Evolutionary conservation across 768 basidiomycete species (phyloP), one percentile per base, ranked within the genome.

Genomic region (Hericium coralloides): DNA sequence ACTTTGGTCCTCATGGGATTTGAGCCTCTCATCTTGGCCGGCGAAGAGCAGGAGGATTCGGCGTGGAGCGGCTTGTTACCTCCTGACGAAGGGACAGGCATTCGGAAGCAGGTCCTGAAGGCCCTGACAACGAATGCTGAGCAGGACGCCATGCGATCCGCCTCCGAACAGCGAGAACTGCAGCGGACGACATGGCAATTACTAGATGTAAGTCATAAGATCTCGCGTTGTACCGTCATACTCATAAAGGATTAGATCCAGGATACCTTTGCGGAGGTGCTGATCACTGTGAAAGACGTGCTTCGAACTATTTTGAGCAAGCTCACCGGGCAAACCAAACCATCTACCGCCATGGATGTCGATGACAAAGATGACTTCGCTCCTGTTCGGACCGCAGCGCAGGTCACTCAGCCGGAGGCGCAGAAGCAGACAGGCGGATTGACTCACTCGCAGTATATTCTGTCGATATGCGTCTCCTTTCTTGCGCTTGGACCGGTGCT

Each of bases 181-280:
- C 79, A 87, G 51, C 72, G 74, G 26, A 66, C 78, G 8, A 67
- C 92, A 23, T 92, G 91, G 82, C 81, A 81, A 58, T 81, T 79
- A 58, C 64, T 74, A 47, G 88, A 91, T 62, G 92, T 92, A 61
- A 65, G 81, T 74, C 38, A 31, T 18, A 47, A 22, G 53, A 12
- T 15, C 26, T 39, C 43, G 37, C 41, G 26, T 38, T 20, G 1
- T 10, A 18, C 38, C 18, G 55, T 4, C 56, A 52, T n/a, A 38
- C 18, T 55, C 20, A 56, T 55, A 14, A 9, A 52, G 53, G 37
- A 41, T 17, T 57, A 89, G 87, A 73, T 84, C 23, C 84, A 85
- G 64, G 79, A 79, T 57, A 63, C 69, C 3, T 74, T 79, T 47
- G 52, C 55, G 12, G 59, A 54, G 3, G 60, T 74, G n/a, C 58